Evolutionary conservation across 2,329 filamentous ascomycete species (phyloP), one percentile per base, ranked within the genome.

Genomic region (Sarocladium oryzae): DNA sequence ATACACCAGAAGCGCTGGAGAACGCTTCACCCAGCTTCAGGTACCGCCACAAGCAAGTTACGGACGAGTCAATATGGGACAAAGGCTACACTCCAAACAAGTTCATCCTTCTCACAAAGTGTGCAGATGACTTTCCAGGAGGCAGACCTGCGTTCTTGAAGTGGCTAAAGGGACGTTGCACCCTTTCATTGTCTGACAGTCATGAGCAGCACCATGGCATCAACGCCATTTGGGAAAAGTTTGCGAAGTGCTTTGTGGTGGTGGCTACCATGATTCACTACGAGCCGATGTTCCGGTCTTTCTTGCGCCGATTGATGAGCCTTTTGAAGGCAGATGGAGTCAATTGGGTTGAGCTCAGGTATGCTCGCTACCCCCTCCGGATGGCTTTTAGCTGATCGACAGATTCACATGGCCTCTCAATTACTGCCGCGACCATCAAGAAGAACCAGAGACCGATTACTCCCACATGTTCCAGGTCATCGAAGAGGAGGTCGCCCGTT

Each of bases 221-320:
- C 15, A 85, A 93, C 64, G 85, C 85, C 50, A 85, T 95, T 51
- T 96, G 91, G 90, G 71, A 75, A 21, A 91, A 93, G 62, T 95
- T 96, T 68, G 72, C 70, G 48, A 81, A 78, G 40, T 86, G 85
- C 55, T 96, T 96, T 67, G 69, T 77, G 2, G 79, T 92, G 3
- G 76, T 92, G 40, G 80, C 81, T 36, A 85, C 82, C 15, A 79
- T 96, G 49, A 76, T 96, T 46, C 88, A 86, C 68, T 96, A 96
- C 68, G 92, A 96, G 68, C 91, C 91, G 13, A 88, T 97, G 56
- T 92, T 88, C 69, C 82, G 89, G 21, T 73, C 75, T 16, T 95
- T 89, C 61, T 70, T 96, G 54, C 81, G 78, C 24, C 78, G 81
- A 20, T 75, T 96, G 59, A 81, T 95, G 66, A 72, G 72, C 46